Evolutionary conservation across 768 basidiomycete species (phyloP).

Genomic region (Leccinum boreale): DNA sequence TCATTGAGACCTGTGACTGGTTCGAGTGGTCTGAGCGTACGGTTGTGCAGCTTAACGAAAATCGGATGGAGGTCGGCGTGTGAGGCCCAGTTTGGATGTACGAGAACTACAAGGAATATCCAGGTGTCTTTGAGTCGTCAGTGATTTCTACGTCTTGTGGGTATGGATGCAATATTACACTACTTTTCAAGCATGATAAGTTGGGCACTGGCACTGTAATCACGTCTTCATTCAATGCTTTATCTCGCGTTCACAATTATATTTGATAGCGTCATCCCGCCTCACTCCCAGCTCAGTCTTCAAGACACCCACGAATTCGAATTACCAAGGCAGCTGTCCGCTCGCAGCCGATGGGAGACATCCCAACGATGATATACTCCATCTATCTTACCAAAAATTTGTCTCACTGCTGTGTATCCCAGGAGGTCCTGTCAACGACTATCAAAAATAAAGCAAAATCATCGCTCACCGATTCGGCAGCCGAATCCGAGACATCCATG

Average conservation of each 20-base stretch:
- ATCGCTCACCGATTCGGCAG: constrained; percentile 49
- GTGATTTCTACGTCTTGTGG: too few relatives aligned
- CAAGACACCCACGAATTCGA: neutral
- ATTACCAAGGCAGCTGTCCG: neutral
- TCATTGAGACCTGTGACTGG: too few relatives aligned
- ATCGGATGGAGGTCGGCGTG: too few relatives aligned
- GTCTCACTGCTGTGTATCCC: constrained; percentile 26
- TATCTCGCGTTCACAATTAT: neutral
- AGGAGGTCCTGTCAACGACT: neutral
- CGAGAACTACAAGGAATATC: too few relatives aligned
- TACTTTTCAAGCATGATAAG: too few relatives aligned
- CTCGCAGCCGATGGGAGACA: neutral
- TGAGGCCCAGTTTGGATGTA: too few relatives aligned
- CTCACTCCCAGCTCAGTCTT: neutral
- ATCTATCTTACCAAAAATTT: neutral
- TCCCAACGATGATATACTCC: neutral
- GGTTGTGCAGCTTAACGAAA: too few relatives aligned
- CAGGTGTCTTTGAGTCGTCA: too few relatives aligned
- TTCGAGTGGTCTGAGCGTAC: too few relatives aligned
- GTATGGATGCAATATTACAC: too few relatives aligned
- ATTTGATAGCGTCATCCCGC: neutral
- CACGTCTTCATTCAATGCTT: neutral
- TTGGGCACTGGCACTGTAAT: too few relatives aligned
- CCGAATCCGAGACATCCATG: constrained; percentile 50
- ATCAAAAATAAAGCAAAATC: neutral